Percentiles rank a stretch among this genome's conserved stretches.
Evolutionary conservation across 2,329 filamentous ascomycete species (phyloP).

Genomic region (Xylaria sp.): DNA sequence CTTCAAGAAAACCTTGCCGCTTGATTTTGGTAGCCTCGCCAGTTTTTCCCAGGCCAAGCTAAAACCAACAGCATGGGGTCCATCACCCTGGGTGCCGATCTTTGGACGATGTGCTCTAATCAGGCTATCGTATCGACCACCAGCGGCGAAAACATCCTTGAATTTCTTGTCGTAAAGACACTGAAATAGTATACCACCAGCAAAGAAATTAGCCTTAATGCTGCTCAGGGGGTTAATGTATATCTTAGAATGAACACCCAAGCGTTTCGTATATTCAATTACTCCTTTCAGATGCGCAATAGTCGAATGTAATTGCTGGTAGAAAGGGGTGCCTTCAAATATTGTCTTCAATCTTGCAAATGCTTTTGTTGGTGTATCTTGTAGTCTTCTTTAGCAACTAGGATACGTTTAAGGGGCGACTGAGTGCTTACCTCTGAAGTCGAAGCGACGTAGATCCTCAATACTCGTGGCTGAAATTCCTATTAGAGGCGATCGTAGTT

Average conservation of each 20-base stretch:
- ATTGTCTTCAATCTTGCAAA: constrained; percentile 64
- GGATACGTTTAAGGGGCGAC: neutral
- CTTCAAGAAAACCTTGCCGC: constrained; percentile 68
- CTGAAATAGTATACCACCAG: constrained; percentile 84
- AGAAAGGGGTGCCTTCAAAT: constrained; percentile 68
- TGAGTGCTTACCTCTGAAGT: constrained; percentile 72
- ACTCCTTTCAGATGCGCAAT: constrained; percentile 83
- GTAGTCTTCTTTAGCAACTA: constrained; percentile 26
- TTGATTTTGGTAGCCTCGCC: constrained; percentile 65
- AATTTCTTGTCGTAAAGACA: constrained; percentile 86
- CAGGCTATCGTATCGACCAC: constrained; percentile 88
- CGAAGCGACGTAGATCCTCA: constrained; percentile 87
- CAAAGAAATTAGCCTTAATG: constrained; percentile 90
- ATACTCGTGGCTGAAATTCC: constrained; percentile 88
- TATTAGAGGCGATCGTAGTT: constrained; percentile 80
- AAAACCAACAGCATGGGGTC: constrained; percentile 87
- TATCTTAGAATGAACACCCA: constrained; percentile 77
- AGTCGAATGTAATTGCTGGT: constrained; percentile 75
- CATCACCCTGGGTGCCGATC: constrained; percentile 64
- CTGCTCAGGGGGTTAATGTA: constrained; percentile 86
- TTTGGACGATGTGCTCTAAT: constrained; percentile 83
- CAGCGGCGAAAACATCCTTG: constrained; percentile 87
- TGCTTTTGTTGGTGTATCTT: constrained; percentile 62
- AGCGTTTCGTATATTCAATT: constrained; percentile 74
- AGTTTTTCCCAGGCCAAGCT: constrained; percentile 88